Evolutionary conservation across 495 filamentous ascomycete species (phyloP).

Genomic region (Hypoxylon intermedium): DNA sequence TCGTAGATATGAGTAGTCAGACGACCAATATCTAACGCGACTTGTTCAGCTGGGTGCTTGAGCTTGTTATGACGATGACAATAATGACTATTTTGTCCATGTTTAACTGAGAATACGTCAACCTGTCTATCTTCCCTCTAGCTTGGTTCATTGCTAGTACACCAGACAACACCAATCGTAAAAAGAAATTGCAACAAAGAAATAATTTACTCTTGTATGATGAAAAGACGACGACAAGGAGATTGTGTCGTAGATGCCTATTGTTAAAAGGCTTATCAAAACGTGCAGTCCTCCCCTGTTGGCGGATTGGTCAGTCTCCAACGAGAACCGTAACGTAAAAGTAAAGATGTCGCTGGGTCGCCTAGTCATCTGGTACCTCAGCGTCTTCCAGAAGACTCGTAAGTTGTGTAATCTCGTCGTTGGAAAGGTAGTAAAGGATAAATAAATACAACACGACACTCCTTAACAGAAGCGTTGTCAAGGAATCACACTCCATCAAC

Average conservation of each 20-base stretch:
- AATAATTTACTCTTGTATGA: background rate
- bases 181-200: no score
- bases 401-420: background rate
- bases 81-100: no score
- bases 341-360: slow-evolving; percentile 4
- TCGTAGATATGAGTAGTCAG: background rate
- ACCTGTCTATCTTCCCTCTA: no score
- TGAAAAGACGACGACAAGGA: background rate
- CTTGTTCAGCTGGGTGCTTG: background rate
- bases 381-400: slow-evolving; percentile 15
- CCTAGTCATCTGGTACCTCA: slow-evolving; percentile 14
- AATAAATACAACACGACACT: background rate
- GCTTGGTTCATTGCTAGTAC: no score
- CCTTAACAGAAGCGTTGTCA: no score
- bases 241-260: background rate
- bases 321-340: no score
- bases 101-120: no score
- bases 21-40: background rate
- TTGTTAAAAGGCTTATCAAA: background rate
- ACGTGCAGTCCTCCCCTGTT: no score
- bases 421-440: background rate
- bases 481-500: no score
- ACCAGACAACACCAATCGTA: no score
- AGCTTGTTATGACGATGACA: no score
- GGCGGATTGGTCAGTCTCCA: no score